Evolutionary conservation across 2,329 filamentous ascomycete genomes (phyloP).

Genomic region (Fonsecaea pedrosoi): DNA sequence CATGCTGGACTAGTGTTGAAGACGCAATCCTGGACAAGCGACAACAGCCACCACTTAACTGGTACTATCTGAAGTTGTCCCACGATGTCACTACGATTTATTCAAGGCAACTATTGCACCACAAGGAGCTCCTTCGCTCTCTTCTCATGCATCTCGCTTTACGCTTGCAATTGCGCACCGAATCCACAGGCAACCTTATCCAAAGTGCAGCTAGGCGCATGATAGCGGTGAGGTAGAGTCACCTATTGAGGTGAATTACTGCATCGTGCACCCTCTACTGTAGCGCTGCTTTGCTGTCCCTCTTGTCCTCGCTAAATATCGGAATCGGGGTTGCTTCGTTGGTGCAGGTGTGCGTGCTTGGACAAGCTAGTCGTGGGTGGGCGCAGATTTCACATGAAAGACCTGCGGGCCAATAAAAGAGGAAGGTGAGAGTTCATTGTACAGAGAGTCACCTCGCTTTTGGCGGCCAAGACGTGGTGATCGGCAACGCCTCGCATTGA

Average conservation of each 20-base stretch:
- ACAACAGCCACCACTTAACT: neutral
- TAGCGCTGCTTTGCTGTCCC: neutral
- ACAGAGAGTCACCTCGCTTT: neutral
- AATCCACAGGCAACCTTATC: neutral
- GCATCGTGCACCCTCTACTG: neutral
- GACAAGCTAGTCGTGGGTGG: neutral
- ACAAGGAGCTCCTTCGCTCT: neutral
- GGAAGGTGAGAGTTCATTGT: neutral
- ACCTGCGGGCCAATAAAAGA: neutral
- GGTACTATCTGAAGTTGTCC: neutral
- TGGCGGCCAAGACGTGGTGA: neutral
- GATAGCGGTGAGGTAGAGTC: neutral
- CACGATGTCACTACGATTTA: neutral
- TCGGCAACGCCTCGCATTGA: constrained; percentile 10
- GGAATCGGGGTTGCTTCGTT: neutral
- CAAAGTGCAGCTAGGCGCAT: neutral
- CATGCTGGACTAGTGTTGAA: neutral
- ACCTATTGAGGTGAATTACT: neutral
- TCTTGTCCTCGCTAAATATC: neutral
- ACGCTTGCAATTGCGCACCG: neutral
- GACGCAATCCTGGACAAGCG: neutral
- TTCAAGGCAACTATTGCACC: neutral
- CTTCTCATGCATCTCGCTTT: neutral
- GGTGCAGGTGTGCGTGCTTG: neutral
- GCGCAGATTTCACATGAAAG: neutral